Percentiles rank a stretch among this genome's conserved stretches.
Conservation (phyloP, 495 filamentous ascomycete species). For the Tuber calosporum region DNA sequence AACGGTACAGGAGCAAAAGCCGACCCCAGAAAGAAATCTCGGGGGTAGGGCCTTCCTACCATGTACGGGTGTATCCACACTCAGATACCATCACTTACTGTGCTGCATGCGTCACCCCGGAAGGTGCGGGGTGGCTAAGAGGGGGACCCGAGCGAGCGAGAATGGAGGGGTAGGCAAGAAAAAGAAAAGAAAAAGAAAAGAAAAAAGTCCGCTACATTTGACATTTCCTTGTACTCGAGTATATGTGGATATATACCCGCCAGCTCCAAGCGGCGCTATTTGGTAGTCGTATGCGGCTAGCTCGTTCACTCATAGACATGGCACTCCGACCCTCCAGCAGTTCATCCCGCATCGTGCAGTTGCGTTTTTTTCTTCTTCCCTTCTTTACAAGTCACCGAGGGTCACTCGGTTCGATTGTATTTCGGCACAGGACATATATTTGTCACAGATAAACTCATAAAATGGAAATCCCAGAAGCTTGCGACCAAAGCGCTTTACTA, state of each 20-base stretch:
- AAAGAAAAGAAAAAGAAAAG: neutral
- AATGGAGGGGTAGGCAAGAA: neutral
- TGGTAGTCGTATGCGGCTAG: neutral
- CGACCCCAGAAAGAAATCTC: neutral
- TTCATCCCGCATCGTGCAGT: constrained; percentile 1
- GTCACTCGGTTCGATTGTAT: neutral
- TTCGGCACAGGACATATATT: neutral
- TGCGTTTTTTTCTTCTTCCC: neutral
- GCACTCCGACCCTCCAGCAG: constrained; percentile 3
- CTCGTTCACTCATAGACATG: neutral
- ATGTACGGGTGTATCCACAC: neutral
- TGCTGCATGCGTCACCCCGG: neutral
- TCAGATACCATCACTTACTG: neutral
- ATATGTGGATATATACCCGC: neutral
- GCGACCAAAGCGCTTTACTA: neutral
- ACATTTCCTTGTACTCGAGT: neutral
- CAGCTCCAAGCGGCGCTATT: neutral
- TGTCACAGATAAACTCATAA: neutral
- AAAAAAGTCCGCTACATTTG: neutral
- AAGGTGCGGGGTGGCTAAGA: neutral
- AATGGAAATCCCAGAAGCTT: neutral
- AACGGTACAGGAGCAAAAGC: constrained; percentile 2
- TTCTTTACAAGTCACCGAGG: neutral
- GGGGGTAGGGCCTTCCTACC: neutral
- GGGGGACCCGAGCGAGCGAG: neutral